phyloP scores from a whole-genome alignment of 1,284 basidiomycete genomes.

The Vanrija pseudolonga region DNA sequence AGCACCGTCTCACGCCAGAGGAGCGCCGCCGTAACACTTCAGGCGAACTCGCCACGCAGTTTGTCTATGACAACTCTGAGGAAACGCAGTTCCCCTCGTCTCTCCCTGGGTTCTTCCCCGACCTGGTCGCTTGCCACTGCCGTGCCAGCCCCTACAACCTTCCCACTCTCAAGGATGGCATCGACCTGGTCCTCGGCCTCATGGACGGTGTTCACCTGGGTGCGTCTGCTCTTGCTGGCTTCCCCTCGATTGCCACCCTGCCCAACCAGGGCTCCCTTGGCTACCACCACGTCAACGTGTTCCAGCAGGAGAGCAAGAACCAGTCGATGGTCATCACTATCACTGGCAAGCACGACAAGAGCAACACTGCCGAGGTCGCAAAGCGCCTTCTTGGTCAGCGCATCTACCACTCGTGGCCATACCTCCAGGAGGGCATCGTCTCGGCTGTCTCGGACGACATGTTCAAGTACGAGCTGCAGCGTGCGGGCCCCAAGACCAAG shows the following conservation, averaged over 20 bases:
- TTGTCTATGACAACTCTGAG: constrained; percentile 64
- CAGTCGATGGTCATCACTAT: constrained; percentile 90
- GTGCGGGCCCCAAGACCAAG: constrained; percentile 57
- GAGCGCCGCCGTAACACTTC: constrained; percentile 74
- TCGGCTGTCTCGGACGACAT: constrained; percentile 79
- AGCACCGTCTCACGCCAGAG: constrained; percentile 70
- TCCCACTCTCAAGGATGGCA: constrained; percentile 74
- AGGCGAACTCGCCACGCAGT: constrained; percentile 70
- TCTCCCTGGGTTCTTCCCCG: constrained; percentile 89
- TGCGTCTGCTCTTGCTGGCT: constrained; percentile 82
- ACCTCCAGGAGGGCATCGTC: constrained; percentile 86
- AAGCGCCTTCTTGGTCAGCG: constrained; percentile 69
- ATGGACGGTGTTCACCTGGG: constrained; percentile 86
- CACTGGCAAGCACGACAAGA: constrained; percentile 65
- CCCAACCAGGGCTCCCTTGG: constrained; percentile 73
- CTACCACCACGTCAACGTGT: constrained; percentile 88
- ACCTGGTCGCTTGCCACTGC: constrained; percentile 77
- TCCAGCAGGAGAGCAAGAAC: constrained; percentile 83
- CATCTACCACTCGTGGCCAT: constrained; percentile 87
- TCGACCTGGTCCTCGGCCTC: constrained; percentile 80
- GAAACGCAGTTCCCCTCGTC: constrained; percentile 78
- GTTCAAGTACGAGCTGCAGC: constrained; percentile 76
- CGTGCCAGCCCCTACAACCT: constrained; percentile 75
- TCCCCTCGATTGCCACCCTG: constrained; percentile 89
- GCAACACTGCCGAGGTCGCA: constrained; percentile 69